Evolutionary conservation across 176 grass and related monocot species (phyloP), one percentile per base, ranked within the genome.

Genomic region (Aegilops tauschii): DNA sequence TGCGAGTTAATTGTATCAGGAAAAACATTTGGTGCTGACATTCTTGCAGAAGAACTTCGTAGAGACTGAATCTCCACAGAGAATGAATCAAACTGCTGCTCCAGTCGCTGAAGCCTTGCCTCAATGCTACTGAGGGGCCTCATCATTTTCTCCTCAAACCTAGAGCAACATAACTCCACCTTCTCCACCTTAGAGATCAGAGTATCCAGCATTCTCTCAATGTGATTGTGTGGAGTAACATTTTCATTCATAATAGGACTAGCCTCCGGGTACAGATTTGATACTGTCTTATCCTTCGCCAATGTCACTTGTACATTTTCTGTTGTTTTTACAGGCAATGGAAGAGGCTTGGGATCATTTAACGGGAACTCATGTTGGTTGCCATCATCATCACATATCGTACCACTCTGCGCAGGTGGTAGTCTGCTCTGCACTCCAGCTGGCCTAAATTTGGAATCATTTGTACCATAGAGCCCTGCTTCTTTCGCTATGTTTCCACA

Each of bases 141-240:
- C 82, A 90, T 75, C 89, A 99, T 91, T 61, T 76, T 90, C 20
- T 90, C 87, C 56, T 96, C 94, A 79, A 99, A 96, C 79, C 86
- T 92, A 37, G 83, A 94, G 73, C 83, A 97, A 54, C 88, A 94
- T 75, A 71, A 79, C 90, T 99, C 97, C 68, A 99, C 85, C 83
- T 94, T 94, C 42, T 86, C 92, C 27, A 93, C 78, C 77, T 96
- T 97, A 17, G 72, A 94, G 65, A 99, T 82, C 45, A 97, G 77
- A 68, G 86, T 86, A 91, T 94, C 90, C 65, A 99, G 42, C 83
- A 94, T 89, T 78, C 82, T 91, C 83, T 96, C 92, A 49, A 99
- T 88, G 54, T 52, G 83, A 81, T 65, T 84, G 32, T 65, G 44
- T 16, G 83, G 74, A 47, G 73, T 14, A 83, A 76, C 52, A 65